Evolutionary conservation across 768 basidiomycete species (phyloP).

Genomic region (Macrolepiota fuliginosa): DNA sequence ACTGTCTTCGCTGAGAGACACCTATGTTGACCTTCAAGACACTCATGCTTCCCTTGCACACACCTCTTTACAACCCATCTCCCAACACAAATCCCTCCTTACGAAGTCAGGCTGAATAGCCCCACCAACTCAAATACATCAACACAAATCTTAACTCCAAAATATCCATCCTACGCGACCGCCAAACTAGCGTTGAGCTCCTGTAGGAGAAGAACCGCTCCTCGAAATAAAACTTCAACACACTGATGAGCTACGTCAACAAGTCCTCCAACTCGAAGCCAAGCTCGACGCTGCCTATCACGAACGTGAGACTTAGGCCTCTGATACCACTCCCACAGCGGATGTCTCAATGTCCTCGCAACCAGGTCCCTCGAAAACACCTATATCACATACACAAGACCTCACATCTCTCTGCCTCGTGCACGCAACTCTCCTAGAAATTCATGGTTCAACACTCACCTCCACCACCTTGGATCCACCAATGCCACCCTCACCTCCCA

Average conservation of each 20-base stretch:
- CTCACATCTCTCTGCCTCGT: too few relatives aligned
- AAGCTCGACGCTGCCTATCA: too few relatives aligned
- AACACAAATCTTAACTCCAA: constrained; percentile 59
- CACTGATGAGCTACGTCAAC: constrained; percentile 55
- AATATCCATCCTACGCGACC: constrained; percentile 48
- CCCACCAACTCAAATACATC: constrained; percentile 54
- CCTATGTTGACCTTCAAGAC: constrained; percentile 62
- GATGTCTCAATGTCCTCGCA: too few relatives aligned
- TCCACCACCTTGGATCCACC: too few relatives aligned
- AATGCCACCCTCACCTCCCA: too few relatives aligned
- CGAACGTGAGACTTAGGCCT: too few relatives aligned
- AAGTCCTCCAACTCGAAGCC: constrained; percentile 55
- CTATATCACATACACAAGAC: too few relatives aligned
- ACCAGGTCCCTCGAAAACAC: too few relatives aligned
- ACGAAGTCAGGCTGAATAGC: constrained; percentile 59
- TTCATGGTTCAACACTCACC: too few relatives aligned
- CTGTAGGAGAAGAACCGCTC: constrained; percentile 69
- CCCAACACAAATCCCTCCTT: constrained; percentile 56
- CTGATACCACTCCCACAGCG: too few relatives aligned
- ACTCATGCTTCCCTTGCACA: constrained; percentile 46
- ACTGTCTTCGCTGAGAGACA: constrained; percentile 51
- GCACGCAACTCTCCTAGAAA: too few relatives aligned
- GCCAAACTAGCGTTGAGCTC: constrained; percentile 63
- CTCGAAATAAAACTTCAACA: constrained; percentile 53
- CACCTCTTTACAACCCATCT: constrained; percentile 44